Evolutionary conservation across 106 monocot genomes (phyloP).

Genomic region (Dioscorea dumetorum): DNA sequence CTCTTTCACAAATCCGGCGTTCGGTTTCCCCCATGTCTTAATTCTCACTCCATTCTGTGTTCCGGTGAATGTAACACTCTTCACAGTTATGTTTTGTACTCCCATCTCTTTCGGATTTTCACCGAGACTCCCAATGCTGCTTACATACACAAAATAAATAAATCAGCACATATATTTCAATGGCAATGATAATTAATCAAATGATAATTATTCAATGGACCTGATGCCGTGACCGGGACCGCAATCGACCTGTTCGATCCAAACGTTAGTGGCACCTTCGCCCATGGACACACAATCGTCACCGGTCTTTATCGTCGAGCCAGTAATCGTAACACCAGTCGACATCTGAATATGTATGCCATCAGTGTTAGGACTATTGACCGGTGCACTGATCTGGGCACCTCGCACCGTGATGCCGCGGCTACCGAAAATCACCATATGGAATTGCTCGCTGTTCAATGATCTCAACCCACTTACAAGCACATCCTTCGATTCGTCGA

Average conservation of each 20-base stretch:
- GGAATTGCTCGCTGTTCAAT: conserved; percentile 27
- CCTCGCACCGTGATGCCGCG: conserved; percentile 10
- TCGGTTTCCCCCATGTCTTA: conserved; percentile 36
- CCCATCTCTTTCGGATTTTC: conserved; percentile 17
- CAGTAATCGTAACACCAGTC: conserved; percentile 12
- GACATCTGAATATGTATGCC: conserved; percentile 30
- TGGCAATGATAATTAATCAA: not conserved
- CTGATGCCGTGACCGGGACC: conserved; percentile 47
- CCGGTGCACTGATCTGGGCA: conserved; percentile 15
- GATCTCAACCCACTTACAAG: conserved; percentile 18
- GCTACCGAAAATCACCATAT: conserved; percentile 19
- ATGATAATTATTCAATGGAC: not conserved
- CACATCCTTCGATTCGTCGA: conserved; percentile 15
- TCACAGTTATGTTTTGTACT: conserved; percentile 35
- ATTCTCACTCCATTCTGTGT: conserved; percentile 34
- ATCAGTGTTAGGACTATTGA: conserved; percentile 36
- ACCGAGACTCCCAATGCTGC: conserved; percentile 45
- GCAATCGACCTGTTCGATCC: conserved; percentile 28
- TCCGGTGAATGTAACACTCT: conserved; percentile 15
- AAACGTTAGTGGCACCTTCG: conserved; percentile 17
- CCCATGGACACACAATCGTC: conserved; percentile 48
- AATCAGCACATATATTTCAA: not conserved
- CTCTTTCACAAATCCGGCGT: conserved; percentile 11
- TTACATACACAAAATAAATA: not conserved
- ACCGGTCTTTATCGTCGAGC: conserved; percentile 26